Conservation (phyloP, 1,284 basidiomycete species). For the Phellopilus nigrolimitatus region DNA sequence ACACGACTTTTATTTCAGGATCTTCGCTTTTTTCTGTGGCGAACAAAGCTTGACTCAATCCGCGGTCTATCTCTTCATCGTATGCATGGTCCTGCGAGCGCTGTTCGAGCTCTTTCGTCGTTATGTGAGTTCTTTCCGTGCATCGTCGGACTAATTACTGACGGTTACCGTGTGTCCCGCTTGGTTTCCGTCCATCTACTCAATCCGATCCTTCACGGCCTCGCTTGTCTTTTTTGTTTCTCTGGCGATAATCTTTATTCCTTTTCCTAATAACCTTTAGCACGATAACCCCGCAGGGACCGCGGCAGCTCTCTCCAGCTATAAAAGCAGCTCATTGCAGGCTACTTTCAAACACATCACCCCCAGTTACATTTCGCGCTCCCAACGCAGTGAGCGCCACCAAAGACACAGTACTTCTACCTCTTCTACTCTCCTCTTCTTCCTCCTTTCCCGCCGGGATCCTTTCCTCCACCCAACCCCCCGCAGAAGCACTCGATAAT, state of each 20-base stretch:
- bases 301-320: constrained; percentile 15
- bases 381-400: constrained; percentile 1
- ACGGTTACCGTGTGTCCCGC: no score
- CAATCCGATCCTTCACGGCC: background rate
- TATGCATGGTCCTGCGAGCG: constrained; percentile 19
- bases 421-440: background rate
- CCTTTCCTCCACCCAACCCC: background rate
- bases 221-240: background rate
- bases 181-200: background rate
- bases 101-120: constrained; percentile 19
- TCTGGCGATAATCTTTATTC: background rate
- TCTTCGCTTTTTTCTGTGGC: background rate
- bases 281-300: constrained; percentile 19
- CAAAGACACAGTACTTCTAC: constrained; percentile 16
- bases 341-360: constrained; percentile 4
- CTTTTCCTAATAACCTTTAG: constrained; percentile 1
- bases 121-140: constrained; percentile 12
- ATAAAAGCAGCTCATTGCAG: constrained; percentile 13
- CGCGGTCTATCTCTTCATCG: constrained; percentile 2
- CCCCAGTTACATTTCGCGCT: background rate
- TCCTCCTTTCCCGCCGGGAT: background rate
- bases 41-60: constrained; percentile 1
- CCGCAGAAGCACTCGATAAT: constrained; percentile 3
- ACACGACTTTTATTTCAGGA: background rate
- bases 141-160: background rate